phyloP scores from a whole-genome alignment of 1,284 basidiomycete genomes.

The Trichosporon sp. region DNA sequence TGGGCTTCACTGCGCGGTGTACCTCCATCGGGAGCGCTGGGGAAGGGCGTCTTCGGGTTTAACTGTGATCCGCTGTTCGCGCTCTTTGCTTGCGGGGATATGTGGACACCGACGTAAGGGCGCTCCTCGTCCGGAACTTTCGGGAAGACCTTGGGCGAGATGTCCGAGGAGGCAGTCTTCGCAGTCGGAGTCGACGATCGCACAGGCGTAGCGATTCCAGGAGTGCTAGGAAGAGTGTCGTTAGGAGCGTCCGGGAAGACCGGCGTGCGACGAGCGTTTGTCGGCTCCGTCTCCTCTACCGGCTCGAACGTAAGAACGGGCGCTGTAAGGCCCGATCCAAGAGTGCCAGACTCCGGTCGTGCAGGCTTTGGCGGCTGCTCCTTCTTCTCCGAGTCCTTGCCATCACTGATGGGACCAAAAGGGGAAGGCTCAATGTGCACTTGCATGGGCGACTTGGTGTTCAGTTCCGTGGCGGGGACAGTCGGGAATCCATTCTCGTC shows the following conservation, averaged over 20 bases:
- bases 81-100: constrained; percentile 19
- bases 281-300: neutral
- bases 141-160: constrained; percentile 26
- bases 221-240: constrained; percentile 1
- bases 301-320: constrained; percentile 2
- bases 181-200: neutral
- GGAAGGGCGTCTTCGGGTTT: constrained; percentile 1
- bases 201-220: neutral
- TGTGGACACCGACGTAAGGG: constrained; percentile 40
- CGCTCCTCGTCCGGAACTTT: constrained; percentile 42
- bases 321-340: neutral
- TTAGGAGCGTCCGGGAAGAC: constrained; percentile 2
- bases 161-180: neutral
- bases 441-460: constrained; percentile 24
- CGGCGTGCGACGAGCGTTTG: neutral
- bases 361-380: neutral
- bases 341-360: neutral
- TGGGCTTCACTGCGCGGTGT: neutral
- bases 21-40: neutral
- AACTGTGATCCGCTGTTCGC: neutral
- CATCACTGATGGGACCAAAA: constrained; percentile 5
- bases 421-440: constrained; percentile 40
- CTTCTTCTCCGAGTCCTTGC: neutral
- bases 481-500: neutral
- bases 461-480: neutral